phyloP scores from a whole-genome alignment of 2,329 filamentous ascomycete species.

The Stemphylium vesicarium region DNA sequence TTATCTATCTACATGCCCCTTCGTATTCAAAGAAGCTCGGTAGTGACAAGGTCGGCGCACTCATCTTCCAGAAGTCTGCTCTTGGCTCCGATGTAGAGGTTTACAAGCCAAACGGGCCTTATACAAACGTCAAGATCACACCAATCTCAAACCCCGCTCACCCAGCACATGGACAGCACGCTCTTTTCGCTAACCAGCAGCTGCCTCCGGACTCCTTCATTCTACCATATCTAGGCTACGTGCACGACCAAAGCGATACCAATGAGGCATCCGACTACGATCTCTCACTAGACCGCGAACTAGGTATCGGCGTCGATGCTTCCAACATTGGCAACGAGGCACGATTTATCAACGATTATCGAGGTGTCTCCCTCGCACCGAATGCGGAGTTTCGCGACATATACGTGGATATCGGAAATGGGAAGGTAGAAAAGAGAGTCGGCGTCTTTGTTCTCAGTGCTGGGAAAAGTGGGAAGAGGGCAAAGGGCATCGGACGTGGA shows the following conservation, averaged over 20 bases:
- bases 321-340: slow-evolving; percentile 58
- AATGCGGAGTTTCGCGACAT: slow-evolving; percentile 55
- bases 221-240: slow-evolving; percentile 57
- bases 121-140: slow-evolving; percentile 50
- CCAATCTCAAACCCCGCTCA: slow-evolving; percentile 51
- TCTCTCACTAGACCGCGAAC: slow-evolving; percentile 57
- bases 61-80: slow-evolving; percentile 30
- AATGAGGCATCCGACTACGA: slow-evolving; percentile 59
- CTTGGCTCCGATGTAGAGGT: slow-evolving; percentile 21
- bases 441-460: slow-evolving; percentile 58
- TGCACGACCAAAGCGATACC: slow-evolving; percentile 53
- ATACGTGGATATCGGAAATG: slow-evolving; percentile 45
- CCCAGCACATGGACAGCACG: slow-evolving; percentile 56
- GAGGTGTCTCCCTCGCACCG: slow-evolving; percentile 52
- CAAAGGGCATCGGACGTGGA: slow-evolving; percentile 55
- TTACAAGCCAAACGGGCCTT: slow-evolving; percentile 34
- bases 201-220: slow-evolving; percentile 56
- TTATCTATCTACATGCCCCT: slow-evolving; percentile 37
- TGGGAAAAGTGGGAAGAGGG: slow-evolving; percentile 57
- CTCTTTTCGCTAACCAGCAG: slow-evolving; percentile 55
- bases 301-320: slow-evolving; percentile 58
- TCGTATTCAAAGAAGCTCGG: slow-evolving; percentile 42
- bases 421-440: slow-evolving; percentile 55
- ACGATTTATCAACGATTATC: slow-evolving; percentile 62
- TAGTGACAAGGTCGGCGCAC: slow-evolving; percentile 26